These are phyloP conservation scores for Bipolaris cookei DNA, from an alignment of 2,329 filamentous ascomycete species.

Conservation along the genomic window DNA sequence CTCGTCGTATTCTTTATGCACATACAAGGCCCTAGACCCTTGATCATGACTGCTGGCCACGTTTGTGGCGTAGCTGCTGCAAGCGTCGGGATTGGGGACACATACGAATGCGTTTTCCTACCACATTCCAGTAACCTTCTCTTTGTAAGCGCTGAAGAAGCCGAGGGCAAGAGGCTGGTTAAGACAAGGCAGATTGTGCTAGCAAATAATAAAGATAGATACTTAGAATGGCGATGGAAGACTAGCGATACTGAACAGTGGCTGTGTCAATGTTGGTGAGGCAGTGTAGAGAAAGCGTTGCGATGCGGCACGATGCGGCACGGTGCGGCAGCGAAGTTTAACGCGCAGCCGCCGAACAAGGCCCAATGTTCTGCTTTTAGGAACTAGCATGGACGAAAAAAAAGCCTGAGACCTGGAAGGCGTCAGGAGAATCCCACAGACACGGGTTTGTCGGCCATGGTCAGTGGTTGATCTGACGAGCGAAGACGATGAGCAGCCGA, in stretches of 20 bases:
- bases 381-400: neutral
- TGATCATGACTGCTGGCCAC: too few relatives aligned
- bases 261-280: constrained; percentile 4
- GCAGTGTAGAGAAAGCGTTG: constrained; percentile 4
- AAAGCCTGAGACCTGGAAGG: neutral
- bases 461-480: constrained; percentile 1
- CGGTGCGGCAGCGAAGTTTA: constrained; percentile 6
- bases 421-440: neutral
- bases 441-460: neutral
- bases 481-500: constrained; percentile 3
- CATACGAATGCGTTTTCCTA: neutral
- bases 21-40: neutral
- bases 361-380: neutral
- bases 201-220: neutral
- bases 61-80: neutral
- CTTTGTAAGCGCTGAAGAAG: neutral
- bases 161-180: neutral
- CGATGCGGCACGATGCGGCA: neutral
- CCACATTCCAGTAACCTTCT: neutral
- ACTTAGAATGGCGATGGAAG: neutral
- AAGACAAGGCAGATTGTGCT: constrained; percentile 4
- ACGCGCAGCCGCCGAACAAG: neutral
- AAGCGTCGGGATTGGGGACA: neutral
- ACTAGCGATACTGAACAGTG: neutral
- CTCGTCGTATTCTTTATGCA: neutral